A percentile compares a stretch with the other conserved stretches of the same genome.
These are phyloP conservation scores for Hypocreales sp. DNA, from an alignment of 2,329 filamentous ascomycete genomes.

Conservation along the genomic window DNA sequence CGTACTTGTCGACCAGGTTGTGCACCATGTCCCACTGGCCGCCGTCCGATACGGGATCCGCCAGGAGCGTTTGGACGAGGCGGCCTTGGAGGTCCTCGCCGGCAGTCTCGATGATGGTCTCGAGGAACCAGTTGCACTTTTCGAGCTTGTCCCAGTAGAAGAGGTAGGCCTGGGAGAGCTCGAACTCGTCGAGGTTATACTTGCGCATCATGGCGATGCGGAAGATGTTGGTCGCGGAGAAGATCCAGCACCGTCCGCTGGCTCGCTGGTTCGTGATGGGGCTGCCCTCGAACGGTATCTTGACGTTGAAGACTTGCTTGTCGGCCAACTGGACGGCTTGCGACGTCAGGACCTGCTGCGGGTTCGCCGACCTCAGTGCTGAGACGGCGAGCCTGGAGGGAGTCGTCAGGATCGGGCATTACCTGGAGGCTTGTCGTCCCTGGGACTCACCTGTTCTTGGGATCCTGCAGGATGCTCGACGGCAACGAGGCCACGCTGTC, in stretches of 20 bases:
- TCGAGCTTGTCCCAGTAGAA: slow-evolving; percentile 94
- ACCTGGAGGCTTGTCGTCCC: not conserved
- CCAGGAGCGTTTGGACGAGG: slow-evolving; percentile 54
- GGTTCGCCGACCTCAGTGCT: slow-evolving; percentile 53
- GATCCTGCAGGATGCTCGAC: slow-evolving; percentile 43
- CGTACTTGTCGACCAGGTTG: slow-evolving; percentile 76
- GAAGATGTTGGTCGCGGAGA: slow-evolving; percentile 83
- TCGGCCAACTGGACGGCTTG: slow-evolving; percentile 48
- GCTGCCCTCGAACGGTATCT: slow-evolving; percentile 65
- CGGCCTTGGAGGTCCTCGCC: slow-evolving; percentile 55
- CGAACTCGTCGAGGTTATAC: slow-evolving; percentile 62
- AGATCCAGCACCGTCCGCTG: slow-evolving; percentile 81
- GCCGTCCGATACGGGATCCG: slow-evolving; percentile 58
- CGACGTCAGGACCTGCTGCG: slow-evolving; percentile 49
- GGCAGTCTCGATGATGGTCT: slow-evolving; percentile 64
- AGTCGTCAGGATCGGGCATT: not conserved
- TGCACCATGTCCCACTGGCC: slow-evolving; percentile 90
- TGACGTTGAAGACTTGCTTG: slow-evolving; percentile 69
- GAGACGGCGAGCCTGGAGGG: slow-evolving; percentile 56
- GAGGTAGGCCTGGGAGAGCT: slow-evolving; percentile 76
- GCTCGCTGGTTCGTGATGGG: slow-evolving; percentile 75
- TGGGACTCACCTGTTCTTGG: slow-evolving; percentile 42
- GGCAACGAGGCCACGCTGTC: slow-evolving; percentile 42
- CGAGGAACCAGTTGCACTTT: slow-evolving; percentile 80
- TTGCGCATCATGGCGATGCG: slow-evolving; percentile 77